These are phyloP conservation scores for Hypoxylon sp. DNA, from an alignment of 2,329 filamentous ascomycete species.

Conservation along the genomic window DNA sequence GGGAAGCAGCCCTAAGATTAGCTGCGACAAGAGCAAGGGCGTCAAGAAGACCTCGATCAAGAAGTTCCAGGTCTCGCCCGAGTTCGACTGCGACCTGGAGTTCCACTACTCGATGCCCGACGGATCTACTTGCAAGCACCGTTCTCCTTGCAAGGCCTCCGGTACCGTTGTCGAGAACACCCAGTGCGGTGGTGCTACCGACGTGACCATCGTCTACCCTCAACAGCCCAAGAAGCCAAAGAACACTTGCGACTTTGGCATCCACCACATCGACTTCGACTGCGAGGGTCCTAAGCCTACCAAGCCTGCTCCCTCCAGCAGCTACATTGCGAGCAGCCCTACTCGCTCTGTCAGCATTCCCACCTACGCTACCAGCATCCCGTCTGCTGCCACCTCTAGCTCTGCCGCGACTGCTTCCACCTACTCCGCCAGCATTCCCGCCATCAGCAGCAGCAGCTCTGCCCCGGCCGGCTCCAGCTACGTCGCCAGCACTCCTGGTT, in stretches of 20 bases:
- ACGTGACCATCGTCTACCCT: conserved; percentile 79
- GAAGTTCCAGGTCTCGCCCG: conserved; percentile 79
- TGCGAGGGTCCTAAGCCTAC: conserved; percentile 64
- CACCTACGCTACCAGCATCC: conserved; percentile 17
- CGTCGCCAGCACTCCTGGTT: conserved; percentile 11
- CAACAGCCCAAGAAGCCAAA: conserved; percentile 70
- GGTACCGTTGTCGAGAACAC: conserved; percentile 83
- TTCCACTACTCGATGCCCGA: conserved; percentile 91
- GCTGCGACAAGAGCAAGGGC: conserved; percentile 60
- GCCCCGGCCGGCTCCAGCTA: conserved; percentile 14
- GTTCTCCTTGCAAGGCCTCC: conserved; percentile 74
- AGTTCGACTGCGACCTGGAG: conserved; percentile 83
- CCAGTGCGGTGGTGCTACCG: conserved; percentile 92
- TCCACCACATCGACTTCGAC: conserved; percentile 83
- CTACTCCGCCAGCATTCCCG: conserved; percentile 22
- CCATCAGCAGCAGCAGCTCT: conserved; percentile 18
- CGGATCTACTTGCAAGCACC: conserved; percentile 85
- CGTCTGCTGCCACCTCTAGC: conserved; percentile 24
- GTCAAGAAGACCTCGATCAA: conserved; percentile 80
- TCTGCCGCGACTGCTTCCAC: conserved; percentile 22
- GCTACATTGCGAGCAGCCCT: background rate
- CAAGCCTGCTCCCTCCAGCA: conserved; percentile 43
- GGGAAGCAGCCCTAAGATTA: conserved; percentile 71
- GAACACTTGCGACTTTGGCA: conserved; percentile 76
- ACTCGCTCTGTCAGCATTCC: conserved; percentile 32